A percentile compares a stretch with the other conserved stretches of the same genome.
Conservation (phyloP, 345 rosid genomes). For the Rhizophora mangle region DNA sequence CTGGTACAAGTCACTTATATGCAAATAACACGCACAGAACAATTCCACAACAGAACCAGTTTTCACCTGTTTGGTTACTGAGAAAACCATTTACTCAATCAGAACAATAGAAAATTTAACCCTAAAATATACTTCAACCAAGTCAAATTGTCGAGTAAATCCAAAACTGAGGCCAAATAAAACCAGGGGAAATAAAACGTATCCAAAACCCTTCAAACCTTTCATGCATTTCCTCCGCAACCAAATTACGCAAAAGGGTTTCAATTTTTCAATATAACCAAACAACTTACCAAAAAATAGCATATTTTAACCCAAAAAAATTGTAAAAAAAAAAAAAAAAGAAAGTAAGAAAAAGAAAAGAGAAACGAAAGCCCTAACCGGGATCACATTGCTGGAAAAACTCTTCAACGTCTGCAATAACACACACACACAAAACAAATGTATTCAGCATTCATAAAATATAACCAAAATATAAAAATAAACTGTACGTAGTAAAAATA, state of each 20-base stretch:
- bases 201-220: too few species aligned
- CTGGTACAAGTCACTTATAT: too few species aligned
- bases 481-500: not conserved
- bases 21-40: too few species aligned
- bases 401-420: conserved; percentile 27
- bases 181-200: too few species aligned
- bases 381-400: conserved; percentile 30
- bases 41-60: too few species aligned
- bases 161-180: not conserved
- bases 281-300: not conserved
- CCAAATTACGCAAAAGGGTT: too few species aligned
- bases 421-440: not conserved
- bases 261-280: too few species aligned
- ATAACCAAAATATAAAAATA: not conserved
- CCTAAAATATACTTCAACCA: not conserved
- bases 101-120: too few species aligned
- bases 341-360: not conserved
- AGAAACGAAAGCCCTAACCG: conserved; percentile 12
- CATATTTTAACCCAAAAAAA: not conserved
- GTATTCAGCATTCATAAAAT: not conserved
- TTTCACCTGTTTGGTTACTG: too few species aligned
- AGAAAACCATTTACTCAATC: too few species aligned
- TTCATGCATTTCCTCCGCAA: not conserved
- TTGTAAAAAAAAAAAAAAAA: not conserved
- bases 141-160: not conserved